Percentiles rank a stretch among this genome's conserved stretches.
These are phyloP conservation scores for Rheum nobile DNA, from an alignment of 148 eudicot genomes.

Conservation along the genomic window DNA sequence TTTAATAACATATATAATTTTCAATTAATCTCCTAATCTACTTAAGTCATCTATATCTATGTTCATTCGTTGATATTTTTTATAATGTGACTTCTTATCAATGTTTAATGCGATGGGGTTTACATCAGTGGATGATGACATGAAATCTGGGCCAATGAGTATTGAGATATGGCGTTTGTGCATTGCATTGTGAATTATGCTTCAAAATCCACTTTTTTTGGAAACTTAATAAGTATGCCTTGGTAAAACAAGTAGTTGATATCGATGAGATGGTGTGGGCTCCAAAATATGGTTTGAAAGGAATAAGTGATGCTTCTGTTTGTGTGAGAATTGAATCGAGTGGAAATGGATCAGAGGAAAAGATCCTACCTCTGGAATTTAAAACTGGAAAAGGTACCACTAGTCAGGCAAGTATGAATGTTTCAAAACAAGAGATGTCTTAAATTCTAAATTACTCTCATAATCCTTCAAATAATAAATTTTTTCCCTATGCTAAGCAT, in stretches of 20 bases:
- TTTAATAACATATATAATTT: background rate
- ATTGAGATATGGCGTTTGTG: background rate
- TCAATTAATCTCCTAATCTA: background rate
- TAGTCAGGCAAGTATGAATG: slow-evolving; percentile 61
- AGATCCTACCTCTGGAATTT: slow-evolving; percentile 85
- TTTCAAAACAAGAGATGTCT: background rate
- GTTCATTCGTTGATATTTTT: background rate
- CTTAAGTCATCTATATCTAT: background rate
- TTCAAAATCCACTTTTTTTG: slow-evolving; percentile 1
- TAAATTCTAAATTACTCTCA: background rate
- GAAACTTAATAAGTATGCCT: slow-evolving; percentile 1
- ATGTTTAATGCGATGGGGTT: background rate
- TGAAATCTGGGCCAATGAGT: background rate
- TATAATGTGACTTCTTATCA: background rate
- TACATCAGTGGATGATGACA: background rate
- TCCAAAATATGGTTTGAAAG: slow-evolving; percentile 94
- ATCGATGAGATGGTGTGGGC: slow-evolving; percentile 99
- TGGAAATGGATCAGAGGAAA: slow-evolving; percentile 28
- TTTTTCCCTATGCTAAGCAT: slow-evolving; percentile 33
- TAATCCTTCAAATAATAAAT: background rate
- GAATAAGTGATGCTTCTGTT: slow-evolving; percentile 92
- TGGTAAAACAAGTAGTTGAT: slow-evolving; percentile 63
- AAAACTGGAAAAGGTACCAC: slow-evolving; percentile 90
- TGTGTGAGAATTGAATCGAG: slow-evolving; percentile 36
- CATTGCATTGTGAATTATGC: background rate